Base-by-base conservation (phyloP, 2,329 filamentous ascomycete genomes). In the Sporothrix euskadiensis region DNA sequence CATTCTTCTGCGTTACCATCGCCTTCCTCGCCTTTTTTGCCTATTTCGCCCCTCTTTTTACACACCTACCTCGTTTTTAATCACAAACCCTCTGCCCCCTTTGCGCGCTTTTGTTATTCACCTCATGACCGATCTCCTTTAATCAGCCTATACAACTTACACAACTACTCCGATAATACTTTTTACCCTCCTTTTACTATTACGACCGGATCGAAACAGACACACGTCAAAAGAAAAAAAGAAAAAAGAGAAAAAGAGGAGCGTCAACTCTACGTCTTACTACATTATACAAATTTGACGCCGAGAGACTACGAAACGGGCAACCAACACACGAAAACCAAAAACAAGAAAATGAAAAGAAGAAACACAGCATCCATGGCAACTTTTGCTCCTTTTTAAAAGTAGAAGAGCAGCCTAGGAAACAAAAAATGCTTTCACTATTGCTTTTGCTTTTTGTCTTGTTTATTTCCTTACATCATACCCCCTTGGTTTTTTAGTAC, bases 131-230 rank as follows among this genome's bases (percentile, higher is more conserved):
- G 44, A 69, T n/a, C 65, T 69, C 65, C 14, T 30, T 52, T 69
- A 6, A 68, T 68, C 41, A 26, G 59, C 59, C 35, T 32, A 19
- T 47, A 44, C n/a, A 44, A 22, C 61, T 44, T 32, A 30, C 63
- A 32, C 39, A 22, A 68, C 26, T 61, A 61, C 57, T 61, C 32
- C 63, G 63, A 68, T 68, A 68, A 68, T 68, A 68, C 41, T 66
- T 52, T 47, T 35, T 47, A 54, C 44, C 65, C 65, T 54, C 16
- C 19, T 54, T 1, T 14, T 5, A 26, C 61, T 22, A 66, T 52
- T 10, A 69, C 65, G 65, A 69, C 65, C 65, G 65, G 47, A 69
- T 54, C 47, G 44, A 44, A 65, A 65, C 61, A 47, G 39, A 65
- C 22, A 19, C 10, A 30, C 30, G 1, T 19, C 5, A 22, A 57